Evolutionary conservation across 257 asterid species (phyloP).

Genomic region (Primulina tabacum): DNA sequence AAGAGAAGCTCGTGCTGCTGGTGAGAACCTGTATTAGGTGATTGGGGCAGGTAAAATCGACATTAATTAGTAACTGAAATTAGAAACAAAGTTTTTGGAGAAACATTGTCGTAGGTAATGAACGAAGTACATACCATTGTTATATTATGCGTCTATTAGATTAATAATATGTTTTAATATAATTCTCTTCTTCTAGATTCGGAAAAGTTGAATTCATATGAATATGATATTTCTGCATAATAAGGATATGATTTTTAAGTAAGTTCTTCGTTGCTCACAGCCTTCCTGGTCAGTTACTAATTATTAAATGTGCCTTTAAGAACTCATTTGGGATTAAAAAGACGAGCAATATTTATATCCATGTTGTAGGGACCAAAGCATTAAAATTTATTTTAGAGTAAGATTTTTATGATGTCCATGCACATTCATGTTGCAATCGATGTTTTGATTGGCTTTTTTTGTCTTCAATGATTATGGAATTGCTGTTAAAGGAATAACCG

Average conservation of each 20-base stretch:
- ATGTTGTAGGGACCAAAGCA: neutral
- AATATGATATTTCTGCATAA: neutral
- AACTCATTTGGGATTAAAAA: neutral
- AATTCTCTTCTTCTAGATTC: neutral
- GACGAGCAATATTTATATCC: neutral
- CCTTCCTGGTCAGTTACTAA: too few relatives aligned
- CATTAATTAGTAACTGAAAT: neutral
- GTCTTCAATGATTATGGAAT: slow-evolving; percentile 88
- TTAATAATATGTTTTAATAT: neutral
- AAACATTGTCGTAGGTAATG: neutral
- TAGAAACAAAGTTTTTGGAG: neutral
- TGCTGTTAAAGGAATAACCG: slow-evolving; percentile 86
- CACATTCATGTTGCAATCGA: neutral
- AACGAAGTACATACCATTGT: neutral
- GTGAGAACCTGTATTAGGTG: slow-evolving; percentile 96
- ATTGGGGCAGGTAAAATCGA: slow-evolving; percentile 87
- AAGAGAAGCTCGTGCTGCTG: slow-evolving; percentile 92
- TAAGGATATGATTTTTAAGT: neutral
- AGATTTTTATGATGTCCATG: neutral
- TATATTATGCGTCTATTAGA: neutral
- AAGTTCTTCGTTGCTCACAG: neutral
- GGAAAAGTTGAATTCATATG: neutral
- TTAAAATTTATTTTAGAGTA: neutral
- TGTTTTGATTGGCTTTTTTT: slow-evolving; percentile 17
- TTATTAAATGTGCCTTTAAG: neutral